A percentile compares a stretch with the other conserved stretches of the same genome.
These are phyloP conservation scores for Chalara sp. DNA, from an alignment of 2,329 filamentous ascomycete genomes.

Conservation along the genomic window DNA sequence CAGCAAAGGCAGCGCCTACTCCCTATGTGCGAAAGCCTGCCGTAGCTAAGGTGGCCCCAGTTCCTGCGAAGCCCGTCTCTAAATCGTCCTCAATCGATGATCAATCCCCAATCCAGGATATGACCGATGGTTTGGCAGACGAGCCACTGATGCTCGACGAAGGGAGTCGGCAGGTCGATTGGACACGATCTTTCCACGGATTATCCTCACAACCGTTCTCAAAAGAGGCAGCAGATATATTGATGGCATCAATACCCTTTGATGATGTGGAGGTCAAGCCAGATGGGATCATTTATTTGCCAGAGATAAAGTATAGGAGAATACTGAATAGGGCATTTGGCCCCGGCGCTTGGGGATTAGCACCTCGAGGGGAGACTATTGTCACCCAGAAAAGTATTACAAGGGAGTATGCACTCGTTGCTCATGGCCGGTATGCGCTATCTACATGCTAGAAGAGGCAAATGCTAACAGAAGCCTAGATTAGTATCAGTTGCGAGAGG, in stretches of 20 bases:
- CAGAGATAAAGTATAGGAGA: constrained; percentile 94
- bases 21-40: background rate
- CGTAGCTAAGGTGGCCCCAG: constrained; percentile 2
- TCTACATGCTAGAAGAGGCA: background rate
- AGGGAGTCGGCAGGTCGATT: constrained; percentile 54
- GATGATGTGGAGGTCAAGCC: constrained; percentile 95
- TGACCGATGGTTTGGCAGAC: constrained; percentile 44
- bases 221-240: constrained; percentile 52
- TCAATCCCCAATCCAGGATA: constrained; percentile 27
- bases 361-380: constrained; percentile 73
- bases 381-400: constrained; percentile 55
- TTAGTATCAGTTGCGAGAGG: constrained; percentile 89
- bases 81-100: constrained; percentile 46
- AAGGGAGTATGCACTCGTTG: constrained; percentile 87
- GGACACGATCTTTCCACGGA: constrained; percentile 66
- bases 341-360: constrained; percentile 91
- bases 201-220: constrained; percentile 58
- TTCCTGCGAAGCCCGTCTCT: background rate
- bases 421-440: constrained; percentile 68
- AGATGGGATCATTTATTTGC: constrained; percentile 91
- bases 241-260: constrained; percentile 56
- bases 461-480: constrained; percentile 38
- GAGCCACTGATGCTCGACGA: constrained; percentile 41
- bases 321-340: constrained; percentile 90
- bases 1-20: constrained; percentile 11